A percentile compares a stretch with the other conserved stretches of the same genome.
Evolutionary conservation across 2,329 filamentous ascomycete species (phyloP).

Genomic region (Colletotrichum magnum): DNA sequence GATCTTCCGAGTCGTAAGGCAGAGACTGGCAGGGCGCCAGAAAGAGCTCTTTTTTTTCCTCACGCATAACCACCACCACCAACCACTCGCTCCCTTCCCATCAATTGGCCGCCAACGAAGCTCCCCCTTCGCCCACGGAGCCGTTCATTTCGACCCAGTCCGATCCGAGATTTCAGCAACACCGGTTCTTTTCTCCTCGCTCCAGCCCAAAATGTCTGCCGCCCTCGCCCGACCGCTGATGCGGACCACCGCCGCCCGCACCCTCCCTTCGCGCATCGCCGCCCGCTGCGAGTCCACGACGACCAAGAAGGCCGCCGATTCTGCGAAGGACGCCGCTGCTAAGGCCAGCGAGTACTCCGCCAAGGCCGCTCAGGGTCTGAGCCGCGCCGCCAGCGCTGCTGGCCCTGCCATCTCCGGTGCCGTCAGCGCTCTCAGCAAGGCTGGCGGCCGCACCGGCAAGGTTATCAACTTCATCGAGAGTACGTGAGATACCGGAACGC

Average conservation of each 20-base stretch:
- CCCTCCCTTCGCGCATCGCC: constrained; percentile 58
- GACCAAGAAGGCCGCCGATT: constrained; percentile 61
- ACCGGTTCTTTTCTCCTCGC: constrained; percentile 27
- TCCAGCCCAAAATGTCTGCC: constrained; percentile 47
- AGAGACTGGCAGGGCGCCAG: constrained; percentile 25
- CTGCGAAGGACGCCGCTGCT: constrained; percentile 55
- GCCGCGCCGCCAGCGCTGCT: constrained; percentile 84
- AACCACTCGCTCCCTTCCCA: constrained; percentile 45
- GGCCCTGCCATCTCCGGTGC: constrained; percentile 83
- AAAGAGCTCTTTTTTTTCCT: constrained; percentile 42
- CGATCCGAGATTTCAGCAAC: constrained; percentile 30
- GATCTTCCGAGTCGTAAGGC: constrained; percentile 56
- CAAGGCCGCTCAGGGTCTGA: constrained; percentile 87
- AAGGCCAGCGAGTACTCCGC: constrained; percentile 63
- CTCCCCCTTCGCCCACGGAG: constrained; percentile 46
- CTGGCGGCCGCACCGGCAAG: constrained; percentile 87
- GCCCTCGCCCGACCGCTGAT: constrained; percentile 59
- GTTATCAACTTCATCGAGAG: constrained; percentile 87
- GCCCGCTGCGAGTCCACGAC: constrained; percentile 74
- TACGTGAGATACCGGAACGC: constrained; percentile 63
- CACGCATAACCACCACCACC: constrained; percentile 40
- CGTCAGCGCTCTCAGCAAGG: constrained; percentile 77
- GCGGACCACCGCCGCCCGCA: constrained; percentile 63
- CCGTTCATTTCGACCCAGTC: constrained; percentile 46
- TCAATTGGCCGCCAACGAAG: constrained; percentile 53